Evolutionary conservation across 257 asterid species (phyloP), one percentile per base, ranked within the genome.

Genomic region (Ilex aquifolium): DNA sequence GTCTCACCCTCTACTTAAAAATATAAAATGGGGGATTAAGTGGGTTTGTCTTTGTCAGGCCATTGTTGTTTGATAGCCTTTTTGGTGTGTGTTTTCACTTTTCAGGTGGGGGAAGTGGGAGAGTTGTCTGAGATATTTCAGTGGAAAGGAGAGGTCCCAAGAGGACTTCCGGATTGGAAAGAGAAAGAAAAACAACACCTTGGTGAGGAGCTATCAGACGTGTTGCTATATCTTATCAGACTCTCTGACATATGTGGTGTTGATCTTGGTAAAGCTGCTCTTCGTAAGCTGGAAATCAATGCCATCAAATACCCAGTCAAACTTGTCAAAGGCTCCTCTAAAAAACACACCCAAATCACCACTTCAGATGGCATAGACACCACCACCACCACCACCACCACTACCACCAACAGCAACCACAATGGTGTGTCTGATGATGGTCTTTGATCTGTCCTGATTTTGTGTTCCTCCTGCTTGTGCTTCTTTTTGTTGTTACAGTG

Each of bases 91-190:
- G 10, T 21, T 21, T 21, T 21, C 27, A 21, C 27, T 21, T 31
- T 57, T n/a, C 73, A 85, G 93, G 83, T 85, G 14, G 94, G 87
- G 10, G 94, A 85, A 77, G 85, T 82, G 10, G 94, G 94, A 31
- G 94, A 85, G 27, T 42, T 85, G 50, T 85, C 88, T 13, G 92
- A 85, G 57, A 80, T 85, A 57, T 85, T 85, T 65, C 89, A 85
- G 65, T 85, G 94, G 94, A 82, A 80, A 72, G 89, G 87, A 30
- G 94, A 85, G 76, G 94, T 85, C n/a, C 70, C 78, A 12, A 80
- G 69, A 55, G 94, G 89, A 10, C 61, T 85, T 12, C 77, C 85
- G 0, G 85, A 65, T 12, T 85, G 94, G 94, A 72, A 75, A 67
- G 85, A 80, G 48, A 78, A 75, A 58, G 93, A 85, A 63, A 85